Conservation (phyloP, 805 yeast species). For the Schwanniomyces sp. region DNA sequence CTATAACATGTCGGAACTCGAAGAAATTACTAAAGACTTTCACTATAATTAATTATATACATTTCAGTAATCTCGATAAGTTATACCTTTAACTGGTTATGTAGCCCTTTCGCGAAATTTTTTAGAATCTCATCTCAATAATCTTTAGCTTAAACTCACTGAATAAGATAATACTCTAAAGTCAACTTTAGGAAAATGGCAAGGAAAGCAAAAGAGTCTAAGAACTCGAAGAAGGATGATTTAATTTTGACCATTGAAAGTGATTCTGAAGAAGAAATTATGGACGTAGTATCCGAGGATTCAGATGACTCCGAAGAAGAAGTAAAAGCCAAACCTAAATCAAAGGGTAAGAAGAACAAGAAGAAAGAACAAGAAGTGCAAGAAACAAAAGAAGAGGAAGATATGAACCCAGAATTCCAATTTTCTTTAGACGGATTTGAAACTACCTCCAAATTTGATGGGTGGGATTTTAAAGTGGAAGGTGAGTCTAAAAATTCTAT, state of each 20-base stretch:
- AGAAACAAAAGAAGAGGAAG: conserved; percentile 43
- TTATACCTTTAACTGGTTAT: not conserved
- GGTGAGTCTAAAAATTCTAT: conserved; percentile 19
- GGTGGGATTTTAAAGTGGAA: conserved; percentile 81
- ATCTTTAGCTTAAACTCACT: not conserved
- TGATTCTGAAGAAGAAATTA: conserved; percentile 55
- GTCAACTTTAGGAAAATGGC: conserved; percentile 2
- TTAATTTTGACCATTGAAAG: conserved; percentile 78
- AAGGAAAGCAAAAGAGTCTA: conserved; percentile 1
- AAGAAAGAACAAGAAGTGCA: conserved; percentile 20
- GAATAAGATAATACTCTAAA: not conserved
- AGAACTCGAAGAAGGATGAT: conserved; percentile 31
- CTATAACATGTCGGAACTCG: conserved; percentile 17
- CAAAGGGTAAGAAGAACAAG: conserved; percentile 15
- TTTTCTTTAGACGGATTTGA: conserved; percentile 67
- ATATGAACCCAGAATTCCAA: conserved; percentile 69
- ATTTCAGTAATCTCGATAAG: not conserved
- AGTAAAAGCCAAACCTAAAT: conserved; percentile 32
- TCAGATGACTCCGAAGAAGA: conserved; percentile 12
- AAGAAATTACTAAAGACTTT: conserved; percentile 9
- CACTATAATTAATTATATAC: conserved; percentile 4
- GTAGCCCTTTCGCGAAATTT: conserved; percentile 8
- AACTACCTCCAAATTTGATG: conserved; percentile 51
- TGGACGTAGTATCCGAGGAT: conserved; percentile 22
- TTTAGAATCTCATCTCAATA: conserved; percentile 11